Evolutionary conservation across 345 rosid genomes (phyloP).

Genomic region (Erodium maritimum): DNA sequence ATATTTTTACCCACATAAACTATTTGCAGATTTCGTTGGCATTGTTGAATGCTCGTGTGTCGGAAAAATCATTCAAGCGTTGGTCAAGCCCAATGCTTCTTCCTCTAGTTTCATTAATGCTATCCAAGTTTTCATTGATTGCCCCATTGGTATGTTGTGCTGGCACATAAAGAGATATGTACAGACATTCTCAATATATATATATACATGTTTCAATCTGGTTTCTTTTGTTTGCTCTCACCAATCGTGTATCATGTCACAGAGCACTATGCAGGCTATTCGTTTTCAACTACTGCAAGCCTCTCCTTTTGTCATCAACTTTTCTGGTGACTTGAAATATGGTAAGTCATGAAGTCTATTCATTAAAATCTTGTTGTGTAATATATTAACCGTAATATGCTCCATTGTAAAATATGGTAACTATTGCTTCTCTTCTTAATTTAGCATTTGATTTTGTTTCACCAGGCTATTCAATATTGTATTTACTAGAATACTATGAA

Average conservation of each 20-base stretch:
- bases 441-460: not conserved
- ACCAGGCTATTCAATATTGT: no score
- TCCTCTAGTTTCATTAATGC: constrained; percentile 57
- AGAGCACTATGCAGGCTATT: constrained; percentile 76
- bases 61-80: constrained; percentile 44
- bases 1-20: constrained; percentile 3
- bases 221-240: constrained; percentile 2
- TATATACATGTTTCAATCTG: constrained; percentile 3
- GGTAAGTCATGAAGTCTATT: constrained; percentile 25
- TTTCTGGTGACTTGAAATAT: constrained; percentile 81
- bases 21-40: constrained; percentile 54
- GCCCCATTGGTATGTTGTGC: constrained; percentile 51
- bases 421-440: not conserved
- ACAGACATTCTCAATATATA: constrained; percentile 7
- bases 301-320: constrained; percentile 52
- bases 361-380: no score
- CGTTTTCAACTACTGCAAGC: constrained; percentile 74
- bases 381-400: no score
- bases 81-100: constrained; percentile 55
- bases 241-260: constrained; percentile 15
- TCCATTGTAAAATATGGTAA: no score
- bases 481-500: no score
- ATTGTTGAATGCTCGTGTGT: constrained; percentile 74
- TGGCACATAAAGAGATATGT: not conserved
- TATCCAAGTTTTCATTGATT: constrained; percentile 75